Evolutionary conservation across 2,329 filamentous ascomycete genomes (phyloP), one percentile per base, ranked within the genome.

Genomic region (Zopfia rhizophila): DNA sequence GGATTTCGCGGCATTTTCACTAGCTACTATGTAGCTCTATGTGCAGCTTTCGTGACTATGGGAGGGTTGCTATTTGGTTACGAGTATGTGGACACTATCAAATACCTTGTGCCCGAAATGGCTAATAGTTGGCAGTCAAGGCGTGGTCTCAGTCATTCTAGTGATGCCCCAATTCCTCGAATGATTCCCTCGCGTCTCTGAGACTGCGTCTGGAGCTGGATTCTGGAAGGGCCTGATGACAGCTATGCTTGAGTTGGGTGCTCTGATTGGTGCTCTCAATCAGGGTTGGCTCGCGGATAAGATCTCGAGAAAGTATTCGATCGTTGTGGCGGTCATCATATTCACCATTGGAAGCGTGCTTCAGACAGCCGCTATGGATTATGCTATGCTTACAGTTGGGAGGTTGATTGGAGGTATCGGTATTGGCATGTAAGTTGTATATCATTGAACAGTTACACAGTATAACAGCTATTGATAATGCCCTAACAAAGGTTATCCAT

Each of bases 211-310:
- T 6, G 76, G 76, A 2, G 70, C 73, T 3, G 75, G 75, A 4
- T 75, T 75, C 54, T 73, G 68, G 65, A 75, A 75, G 48, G 74
- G 74, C 12, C 52, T 75, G 5, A 64, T 82, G 68, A 82, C 79
- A 7, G 79, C 79, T 3, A 82, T 82, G 78, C 76, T 82, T 37
- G 78, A 82, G 48, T 55, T 82, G 14, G 79, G 80, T n/a, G 80
- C 79, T 7, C 63, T 81, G 38, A 56, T 72, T 17, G 68, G 69
- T 40, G 64, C 68, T 4, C 47, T 72, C n/a, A 65, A 66, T 28
- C 61, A 66, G 11, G 68, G 68, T 2, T 82, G 74, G 68, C 71
- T 81, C 24, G 79, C 79, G 1, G 80, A 82, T 49, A 77, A 73
- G 52, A 73, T 81, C 24, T 81, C 78, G 4, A 68, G 80, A 25